Conservation (phyloP, 257 asterid genomes). For the Haberlea rhodopensis region DNA sequence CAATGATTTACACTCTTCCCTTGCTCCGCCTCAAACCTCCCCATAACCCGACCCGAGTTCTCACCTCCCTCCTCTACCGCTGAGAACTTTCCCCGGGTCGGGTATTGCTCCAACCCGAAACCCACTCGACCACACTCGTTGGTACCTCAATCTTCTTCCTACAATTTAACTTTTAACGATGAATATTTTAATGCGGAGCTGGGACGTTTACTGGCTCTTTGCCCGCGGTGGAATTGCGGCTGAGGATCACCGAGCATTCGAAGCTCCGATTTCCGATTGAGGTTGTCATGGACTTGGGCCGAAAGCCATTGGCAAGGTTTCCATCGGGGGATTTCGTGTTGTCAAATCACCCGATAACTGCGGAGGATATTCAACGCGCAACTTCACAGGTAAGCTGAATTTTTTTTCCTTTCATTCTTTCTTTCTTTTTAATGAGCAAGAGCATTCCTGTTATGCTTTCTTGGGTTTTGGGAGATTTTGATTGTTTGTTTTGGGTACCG, state of each 20-base stretch:
- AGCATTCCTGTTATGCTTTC: slow-evolving; percentile 6
- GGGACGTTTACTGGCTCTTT: slow-evolving; percentile 60
- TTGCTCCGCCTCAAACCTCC: slow-evolving; percentile 28
- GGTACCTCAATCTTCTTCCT: slow-evolving; percentile 28
- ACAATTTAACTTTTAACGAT: slow-evolving; percentile 26
- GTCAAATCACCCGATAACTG: slow-evolving; percentile 63
- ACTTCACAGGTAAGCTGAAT: slow-evolving; percentile 53
- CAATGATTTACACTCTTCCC: slow-evolving; percentile 29
- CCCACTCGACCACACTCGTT: slow-evolving; percentile 18
- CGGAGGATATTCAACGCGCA: slow-evolving; percentile 68
- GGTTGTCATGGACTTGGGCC: slow-evolving; percentile 94
- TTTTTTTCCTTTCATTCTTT: background rate
- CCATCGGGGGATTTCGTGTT: slow-evolving; percentile 87
- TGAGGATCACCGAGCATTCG: slow-evolving; percentile 59
- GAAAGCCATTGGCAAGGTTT: slow-evolving; percentile 89
- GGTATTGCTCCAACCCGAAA: slow-evolving; percentile 18
- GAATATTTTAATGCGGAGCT: slow-evolving; percentile 68
- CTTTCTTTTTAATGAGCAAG: background rate
- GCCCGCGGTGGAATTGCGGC: slow-evolving; percentile 79
- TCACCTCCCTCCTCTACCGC: slow-evolving; percentile 10
- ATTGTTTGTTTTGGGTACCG: background rate
- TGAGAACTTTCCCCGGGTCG: background rate
- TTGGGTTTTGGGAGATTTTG: background rate
- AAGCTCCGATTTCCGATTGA: slow-evolving; percentile 75
- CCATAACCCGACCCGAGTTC: slow-evolving; percentile 17